phyloP scores from a whole-genome alignment of 164 flowering plant species.

The Vitis labrusca region DNA sequence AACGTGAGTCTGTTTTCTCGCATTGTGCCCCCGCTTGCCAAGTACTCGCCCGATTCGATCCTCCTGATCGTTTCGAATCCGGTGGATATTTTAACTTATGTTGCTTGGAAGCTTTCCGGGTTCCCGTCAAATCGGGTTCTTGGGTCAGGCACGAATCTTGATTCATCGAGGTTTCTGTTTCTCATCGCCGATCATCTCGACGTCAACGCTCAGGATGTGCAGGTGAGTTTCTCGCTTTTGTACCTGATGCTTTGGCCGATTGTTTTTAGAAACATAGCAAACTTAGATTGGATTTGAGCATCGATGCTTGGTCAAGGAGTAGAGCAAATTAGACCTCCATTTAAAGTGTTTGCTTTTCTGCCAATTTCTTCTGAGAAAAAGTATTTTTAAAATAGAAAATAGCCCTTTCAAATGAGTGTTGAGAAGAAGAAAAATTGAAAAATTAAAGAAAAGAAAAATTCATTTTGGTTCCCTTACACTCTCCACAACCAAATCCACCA shows the following conservation, averaged over 20 bases:
- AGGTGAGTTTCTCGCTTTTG: constrained; percentile 25
- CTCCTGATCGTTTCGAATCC: constrained; percentile 64
- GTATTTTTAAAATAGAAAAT: too few species aligned
- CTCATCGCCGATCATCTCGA: constrained; percentile 67
- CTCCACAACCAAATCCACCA: too few species aligned
- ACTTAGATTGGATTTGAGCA: too few species aligned
- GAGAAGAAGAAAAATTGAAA: too few species aligned
- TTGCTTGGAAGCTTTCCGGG: constrained; percentile 68
- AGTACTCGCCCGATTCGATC: constrained; percentile 45
- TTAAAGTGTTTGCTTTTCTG: not conserved
- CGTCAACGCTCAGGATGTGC: constrained; percentile 71
- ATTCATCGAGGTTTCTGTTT: constrained; percentile 63
- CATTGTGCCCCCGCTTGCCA: constrained; percentile 53
- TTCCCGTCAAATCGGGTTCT: constrained; percentile 61
- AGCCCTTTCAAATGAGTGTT: too few species aligned
- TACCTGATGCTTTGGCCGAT: too few species aligned
- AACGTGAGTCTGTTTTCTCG: constrained; percentile 46
- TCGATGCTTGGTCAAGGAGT: too few species aligned
- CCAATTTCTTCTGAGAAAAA: not conserved
- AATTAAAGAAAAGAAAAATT: too few species aligned
- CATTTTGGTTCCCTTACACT: too few species aligned
- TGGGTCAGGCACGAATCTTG: constrained; percentile 71
- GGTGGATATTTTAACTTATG: constrained; percentile 60
- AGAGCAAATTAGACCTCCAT: too few species aligned
- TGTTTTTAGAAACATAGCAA: too few species aligned